phyloP scores from a whole-genome alignment of 2,329 filamentous ascomycete species.

The Exophiala viscosa region DNA sequence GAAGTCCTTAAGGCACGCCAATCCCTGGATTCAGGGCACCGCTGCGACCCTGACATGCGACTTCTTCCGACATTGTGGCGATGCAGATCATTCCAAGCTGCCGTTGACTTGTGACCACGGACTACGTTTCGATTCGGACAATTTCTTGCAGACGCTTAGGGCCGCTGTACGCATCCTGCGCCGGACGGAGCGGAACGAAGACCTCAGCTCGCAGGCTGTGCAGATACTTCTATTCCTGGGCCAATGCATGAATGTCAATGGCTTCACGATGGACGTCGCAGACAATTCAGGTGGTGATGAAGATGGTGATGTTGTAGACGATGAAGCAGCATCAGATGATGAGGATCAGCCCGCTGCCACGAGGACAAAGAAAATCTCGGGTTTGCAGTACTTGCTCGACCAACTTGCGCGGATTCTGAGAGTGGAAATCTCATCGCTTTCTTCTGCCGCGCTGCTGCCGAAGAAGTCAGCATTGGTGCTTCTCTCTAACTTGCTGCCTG shows the following conservation, averaged over 20 bases:
- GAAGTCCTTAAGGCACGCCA: constrained; percentile 66
- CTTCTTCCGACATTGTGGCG: constrained; percentile 74
- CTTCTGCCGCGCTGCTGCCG: constrained; percentile 61
- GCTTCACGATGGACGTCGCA: constrained; percentile 45
- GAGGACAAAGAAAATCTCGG: constrained; percentile 46
- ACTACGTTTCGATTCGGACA: constrained; percentile 61
- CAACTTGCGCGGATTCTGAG: constrained; percentile 76
- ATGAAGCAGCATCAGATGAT: constrained; percentile 44
- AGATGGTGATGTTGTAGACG: constrained; percentile 34
- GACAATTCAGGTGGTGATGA: constrained; percentile 41
- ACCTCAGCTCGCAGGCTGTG: constrained; percentile 72
- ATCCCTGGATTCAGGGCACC: constrained; percentile 71
- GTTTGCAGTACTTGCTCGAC: constrained; percentile 71
- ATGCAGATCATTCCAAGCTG: constrained; percentile 53
- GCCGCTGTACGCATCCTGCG: constrained; percentile 59
- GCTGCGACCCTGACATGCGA: constrained; percentile 69
- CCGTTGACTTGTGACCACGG: constrained; percentile 68
- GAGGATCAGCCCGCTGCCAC: constrained; percentile 36
- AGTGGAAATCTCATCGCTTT: constrained; percentile 64
- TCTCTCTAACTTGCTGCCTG: constrained; percentile 64
- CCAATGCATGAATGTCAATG: constrained; percentile 59
- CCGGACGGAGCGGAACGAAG: constrained; percentile 63
- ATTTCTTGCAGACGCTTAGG: constrained; percentile 59
- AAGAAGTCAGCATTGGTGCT: constrained; percentile 74
- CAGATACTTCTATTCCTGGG: constrained; percentile 82